Percentiles rank a stretch among this genome's conserved stretches.
Evolutionary conservation across 129 eudicot species (phyloP).

Genomic region (Centella asiatica): DNA sequence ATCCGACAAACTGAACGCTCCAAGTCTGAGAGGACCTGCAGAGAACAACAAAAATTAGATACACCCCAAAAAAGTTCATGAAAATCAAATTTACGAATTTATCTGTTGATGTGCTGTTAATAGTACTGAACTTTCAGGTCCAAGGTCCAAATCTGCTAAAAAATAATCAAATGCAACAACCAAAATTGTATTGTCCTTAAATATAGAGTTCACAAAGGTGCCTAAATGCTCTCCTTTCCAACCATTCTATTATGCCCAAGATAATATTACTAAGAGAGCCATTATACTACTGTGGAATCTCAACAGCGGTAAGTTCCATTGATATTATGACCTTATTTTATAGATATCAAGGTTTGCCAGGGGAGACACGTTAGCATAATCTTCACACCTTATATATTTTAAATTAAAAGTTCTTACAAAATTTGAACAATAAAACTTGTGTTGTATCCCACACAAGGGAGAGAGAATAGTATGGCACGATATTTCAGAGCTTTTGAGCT

Average conservation of each 20-base stretch:
- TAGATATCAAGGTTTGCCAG: no score
- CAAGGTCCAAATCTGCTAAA: constrained; percentile 2
- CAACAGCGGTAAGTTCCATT: not conserved
- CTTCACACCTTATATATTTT: no score
- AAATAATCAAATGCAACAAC: not conserved
- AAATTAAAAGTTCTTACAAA: no score
- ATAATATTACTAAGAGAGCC: not conserved
- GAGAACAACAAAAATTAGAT: not conserved
- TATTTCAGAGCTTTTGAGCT: no score
- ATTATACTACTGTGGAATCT: not conserved
- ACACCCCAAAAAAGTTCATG: not conserved
- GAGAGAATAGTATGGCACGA: no score
- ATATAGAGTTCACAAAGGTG: not conserved
- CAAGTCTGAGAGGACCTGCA: constrained; percentile 61
- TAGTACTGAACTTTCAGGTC: not conserved
- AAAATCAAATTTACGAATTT: not conserved
- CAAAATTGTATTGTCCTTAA: not conserved
- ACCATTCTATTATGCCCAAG: not conserved
- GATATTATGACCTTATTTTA: no score
- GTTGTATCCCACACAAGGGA: no score
- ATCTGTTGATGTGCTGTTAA: not conserved
- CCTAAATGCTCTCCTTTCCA: not conserved
- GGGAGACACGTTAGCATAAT: no score
- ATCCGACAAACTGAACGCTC: constrained; percentile 65
- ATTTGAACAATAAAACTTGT: no score